Percentiles rank a stretch among this genome's conserved stretches.
Conservation (phyloP, 2,329 filamentous ascomycete species). For the Elsinoe batatas region DNA sequence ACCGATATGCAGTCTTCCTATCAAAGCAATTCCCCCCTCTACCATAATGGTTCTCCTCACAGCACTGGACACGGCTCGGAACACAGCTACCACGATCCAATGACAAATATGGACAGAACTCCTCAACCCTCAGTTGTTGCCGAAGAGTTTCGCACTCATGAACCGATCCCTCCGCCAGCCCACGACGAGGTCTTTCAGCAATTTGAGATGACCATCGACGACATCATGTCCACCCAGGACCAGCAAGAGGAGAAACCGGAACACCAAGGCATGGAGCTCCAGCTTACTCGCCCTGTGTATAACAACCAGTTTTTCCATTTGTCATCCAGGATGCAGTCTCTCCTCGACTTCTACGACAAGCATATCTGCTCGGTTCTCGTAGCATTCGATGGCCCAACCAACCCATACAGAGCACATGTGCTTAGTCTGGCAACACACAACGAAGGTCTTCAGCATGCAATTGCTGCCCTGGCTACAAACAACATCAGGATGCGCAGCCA, state of each 20-base stretch:
- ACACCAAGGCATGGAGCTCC: conserved; percentile 14
- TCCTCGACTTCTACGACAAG: conserved; percentile 89
- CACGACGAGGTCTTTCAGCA: conserved; percentile 9
- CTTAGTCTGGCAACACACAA: conserved; percentile 67
- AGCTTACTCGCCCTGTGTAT: conserved; percentile 25
- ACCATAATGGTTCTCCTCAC: conserved; percentile 7
- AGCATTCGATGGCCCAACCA: conserved; percentile 74
- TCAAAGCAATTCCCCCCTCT: conserved; percentile 2
- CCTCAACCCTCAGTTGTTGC: neutral
- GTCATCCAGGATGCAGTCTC: conserved; percentile 71
- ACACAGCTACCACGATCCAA: conserved; percentile 10
- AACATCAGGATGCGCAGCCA: conserved; percentile 78
- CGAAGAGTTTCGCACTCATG: neutral
- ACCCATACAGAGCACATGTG: conserved; percentile 78
- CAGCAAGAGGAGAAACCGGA: conserved; percentile 3
- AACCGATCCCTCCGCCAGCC: neutral
- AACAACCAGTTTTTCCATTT: conserved; percentile 42
- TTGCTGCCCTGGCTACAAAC: conserved; percentile 79
- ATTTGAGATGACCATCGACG: conserved; percentile 13
- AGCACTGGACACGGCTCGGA: conserved; percentile 7
- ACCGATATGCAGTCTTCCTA: conserved; percentile 4
- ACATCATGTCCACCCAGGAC: conserved; percentile 15
- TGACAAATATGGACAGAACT: neutral
- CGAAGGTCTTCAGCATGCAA: conserved; percentile 80
- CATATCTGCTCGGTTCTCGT: conserved; percentile 88